A percentile compares a stretch with the other conserved stretches of the same genome.
Conservation (phyloP, 1,284 basidiomycete species). For the Sphaerobolus stellatus region DNA sequence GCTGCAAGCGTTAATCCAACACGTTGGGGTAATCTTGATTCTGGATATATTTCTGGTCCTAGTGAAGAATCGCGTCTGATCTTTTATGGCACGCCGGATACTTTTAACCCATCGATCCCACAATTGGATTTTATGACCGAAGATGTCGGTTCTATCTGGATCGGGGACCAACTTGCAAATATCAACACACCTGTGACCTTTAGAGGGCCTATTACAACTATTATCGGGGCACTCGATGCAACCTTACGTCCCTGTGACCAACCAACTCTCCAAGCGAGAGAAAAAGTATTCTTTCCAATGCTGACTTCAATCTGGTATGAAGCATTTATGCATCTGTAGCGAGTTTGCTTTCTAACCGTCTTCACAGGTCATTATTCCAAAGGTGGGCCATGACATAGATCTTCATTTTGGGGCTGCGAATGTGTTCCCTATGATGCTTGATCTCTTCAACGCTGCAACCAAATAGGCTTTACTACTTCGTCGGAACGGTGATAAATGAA, state of each 20-base stretch:
- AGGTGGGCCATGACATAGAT: no score
- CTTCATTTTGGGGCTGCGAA: no score
- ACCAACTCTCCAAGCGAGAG: background rate
- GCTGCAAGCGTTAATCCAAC: background rate
- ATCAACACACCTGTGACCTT: constrained; percentile 1
- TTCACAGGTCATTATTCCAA: no score
- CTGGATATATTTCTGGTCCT: background rate
- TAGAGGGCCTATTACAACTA: background rate
- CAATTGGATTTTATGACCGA: background rate
- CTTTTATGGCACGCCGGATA: background rate
- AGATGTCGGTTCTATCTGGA: background rate
- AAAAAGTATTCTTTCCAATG: constrained; percentile 8
- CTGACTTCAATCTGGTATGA: no score
- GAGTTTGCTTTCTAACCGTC: no score
- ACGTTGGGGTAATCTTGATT: background rate
- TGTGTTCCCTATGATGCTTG: no score
- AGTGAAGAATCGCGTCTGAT: background rate
- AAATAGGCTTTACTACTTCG: no score
- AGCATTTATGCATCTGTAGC: no score
- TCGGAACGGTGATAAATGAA: no score
- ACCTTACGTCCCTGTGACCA: background rate
- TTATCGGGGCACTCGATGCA: constrained; percentile 3
- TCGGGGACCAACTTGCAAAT: background rate
- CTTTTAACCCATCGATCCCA: background rate
- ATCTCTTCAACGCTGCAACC: no score